Evolutionary conservation across 2,329 filamentous ascomycete genomes (phyloP), one percentile per base, ranked within the genome.

Genomic region (Purpureocillium takamizusanense): DNA sequence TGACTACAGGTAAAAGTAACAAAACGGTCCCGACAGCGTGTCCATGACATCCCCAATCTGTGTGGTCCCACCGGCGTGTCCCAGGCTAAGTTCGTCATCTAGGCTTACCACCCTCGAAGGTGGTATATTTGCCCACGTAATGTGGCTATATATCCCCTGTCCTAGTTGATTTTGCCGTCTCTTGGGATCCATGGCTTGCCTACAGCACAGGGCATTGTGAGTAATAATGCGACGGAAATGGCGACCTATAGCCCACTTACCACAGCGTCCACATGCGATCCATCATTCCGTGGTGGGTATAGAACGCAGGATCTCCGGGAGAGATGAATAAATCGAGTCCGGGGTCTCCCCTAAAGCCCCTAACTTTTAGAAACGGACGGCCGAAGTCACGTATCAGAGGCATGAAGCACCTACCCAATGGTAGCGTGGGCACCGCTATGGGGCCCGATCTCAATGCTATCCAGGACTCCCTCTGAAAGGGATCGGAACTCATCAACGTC

Each of bases 321-420:
- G 55, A 59, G 13, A 47, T 46, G 43, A 46, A 57, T 9, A 54
- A 47, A 38, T 61, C 57, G 10, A 37, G 42, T n/a, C 52, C 60
- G 2, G 57, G 58, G 27, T 62, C 59, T 16, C 60, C 60, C 2
- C 44, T 42, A 13, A 17, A 37, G 17, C 10, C 11, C 9, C 2
- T 7, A 11, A 4, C 11, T 32, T 4, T 6, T 5, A 5, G 21
- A 25, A 32, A 14, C 31, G 13, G 2, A 17, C 14, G 31, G 7
- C 31, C 10, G n/a, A n/a, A n/a, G n/a, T n/a, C n/a, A n/a, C n/a
- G n/a, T n/a, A n/a, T n/a, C n/a, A n/a, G n/a, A n/a, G n/a, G n/a
- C n/a, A n/a, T n/a, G n/a, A n/a, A n/a, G n/a, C n/a, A n/a, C n/a
- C n/a, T 13, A 33, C 31, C 15, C 12, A 17, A 33, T 17, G 6